Conservation (phyloP, 768 basidiomycete genomes). For the Lactarius indigo region DNA sequence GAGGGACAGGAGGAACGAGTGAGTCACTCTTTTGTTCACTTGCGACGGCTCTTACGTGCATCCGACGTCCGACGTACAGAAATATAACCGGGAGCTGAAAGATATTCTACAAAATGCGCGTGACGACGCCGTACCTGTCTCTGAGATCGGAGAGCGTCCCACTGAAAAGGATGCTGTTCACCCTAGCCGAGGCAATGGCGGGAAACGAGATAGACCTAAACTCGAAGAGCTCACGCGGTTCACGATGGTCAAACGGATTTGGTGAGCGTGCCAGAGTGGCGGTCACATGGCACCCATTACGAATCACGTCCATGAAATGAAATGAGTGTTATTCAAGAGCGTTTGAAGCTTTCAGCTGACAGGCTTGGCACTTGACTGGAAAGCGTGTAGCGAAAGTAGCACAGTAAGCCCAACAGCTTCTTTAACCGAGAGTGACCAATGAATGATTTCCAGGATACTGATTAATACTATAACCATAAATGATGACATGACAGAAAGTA, state of each 20-base stretch:
- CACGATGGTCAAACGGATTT: conserved; percentile 95
- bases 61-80: conserved; percentile 37
- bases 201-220: conserved; percentile 53
- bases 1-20: conserved; percentile 86
- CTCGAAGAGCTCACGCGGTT: conserved; percentile 90
- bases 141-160: conserved; percentile 67
- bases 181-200: conserved; percentile 18
- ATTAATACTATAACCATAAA: conserved; percentile 12
- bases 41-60: neutral
- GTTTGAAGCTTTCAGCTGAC: neutral
- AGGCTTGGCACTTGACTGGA: neutral
- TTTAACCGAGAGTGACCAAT: neutral
- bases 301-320: neutral
- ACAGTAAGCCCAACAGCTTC: conserved; percentile 1
- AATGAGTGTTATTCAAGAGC: conserved; percentile 6
- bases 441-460: neutral
- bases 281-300: neutral
- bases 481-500: neutral
- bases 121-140: conserved; percentile 63
- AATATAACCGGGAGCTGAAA: conserved; percentile 81
- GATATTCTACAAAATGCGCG: conserved; percentile 60
- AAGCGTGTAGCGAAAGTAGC: neutral
- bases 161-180: conserved; percentile 19
- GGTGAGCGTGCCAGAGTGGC: conserved; percentile 35
- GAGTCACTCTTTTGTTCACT: conserved; percentile 26